A percentile compares a stretch with the other conserved stretches of the same genome.
Evolutionary conservation across 345 rosid genomes (phyloP).

Genomic region (Carallia brachiata): DNA sequence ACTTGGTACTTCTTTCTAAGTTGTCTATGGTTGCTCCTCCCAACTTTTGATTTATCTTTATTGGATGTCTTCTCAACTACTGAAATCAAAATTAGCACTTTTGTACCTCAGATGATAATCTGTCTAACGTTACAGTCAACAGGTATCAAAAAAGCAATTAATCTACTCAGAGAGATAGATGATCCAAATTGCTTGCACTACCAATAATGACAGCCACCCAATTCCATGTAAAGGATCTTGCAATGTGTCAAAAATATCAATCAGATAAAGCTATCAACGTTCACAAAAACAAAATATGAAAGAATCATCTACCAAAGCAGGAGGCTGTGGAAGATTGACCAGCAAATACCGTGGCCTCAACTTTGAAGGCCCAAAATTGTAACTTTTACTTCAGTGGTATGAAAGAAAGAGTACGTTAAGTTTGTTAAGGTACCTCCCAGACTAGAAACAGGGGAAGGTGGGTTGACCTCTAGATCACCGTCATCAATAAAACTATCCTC

Average conservation of each 20-base stretch:
- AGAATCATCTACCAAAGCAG: too few species aligned
- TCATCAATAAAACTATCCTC: slow-evolving; percentile 76
- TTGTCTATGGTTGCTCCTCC: slow-evolving; percentile 30
- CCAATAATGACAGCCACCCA: background rate
- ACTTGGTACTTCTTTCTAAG: slow-evolving; percentile 46
- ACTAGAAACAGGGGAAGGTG: slow-evolving; percentile 34
- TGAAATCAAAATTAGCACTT: background rate
- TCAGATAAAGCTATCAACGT: too few species aligned
- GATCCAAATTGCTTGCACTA: background rate
- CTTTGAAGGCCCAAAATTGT: too few species aligned
- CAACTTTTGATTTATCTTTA: slow-evolving; percentile 23
- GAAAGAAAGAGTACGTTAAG: background rate
- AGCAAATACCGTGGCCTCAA: too few species aligned
- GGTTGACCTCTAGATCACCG: slow-evolving; percentile 26
- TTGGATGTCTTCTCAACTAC: slow-evolving; percentile 26
- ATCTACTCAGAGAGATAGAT: background rate
- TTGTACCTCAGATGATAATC: background rate
- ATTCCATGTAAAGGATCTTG: background rate
- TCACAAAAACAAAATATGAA: too few species aligned
- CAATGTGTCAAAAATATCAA: too few species aligned
- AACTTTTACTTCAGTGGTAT: background rate
- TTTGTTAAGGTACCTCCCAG: slow-evolving; percentile 35
- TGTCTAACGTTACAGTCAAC: background rate
- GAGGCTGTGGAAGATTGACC: too few species aligned
- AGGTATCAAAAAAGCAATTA: background rate